These are phyloP conservation scores for Pseudognaphalium luteoalbum DNA, from an alignment of 129 eudicot genomes.

Conservation along the genomic window DNA sequence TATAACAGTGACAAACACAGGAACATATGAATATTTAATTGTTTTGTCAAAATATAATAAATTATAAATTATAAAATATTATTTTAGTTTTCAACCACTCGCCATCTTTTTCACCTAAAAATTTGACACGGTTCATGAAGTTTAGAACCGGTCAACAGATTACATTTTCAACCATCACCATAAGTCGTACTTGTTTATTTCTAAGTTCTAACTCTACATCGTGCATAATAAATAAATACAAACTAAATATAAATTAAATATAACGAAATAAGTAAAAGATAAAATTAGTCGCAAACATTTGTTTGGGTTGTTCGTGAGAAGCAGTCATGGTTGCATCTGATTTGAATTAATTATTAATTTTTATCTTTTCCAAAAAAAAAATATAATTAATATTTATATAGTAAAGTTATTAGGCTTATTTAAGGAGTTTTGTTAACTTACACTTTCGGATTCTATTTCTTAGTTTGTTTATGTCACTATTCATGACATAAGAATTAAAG, in stretches of 20 bases:
- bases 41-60: background rate
- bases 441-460: no score
- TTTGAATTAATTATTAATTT: background rate
- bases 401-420: no score
- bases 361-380: no score
- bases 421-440: no score
- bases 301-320: conserved; percentile 14
- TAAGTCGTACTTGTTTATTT: background rate
- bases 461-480: no score
- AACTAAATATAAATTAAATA: background rate
- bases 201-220: background rate
- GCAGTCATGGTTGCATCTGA: background rate
- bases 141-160: background rate
- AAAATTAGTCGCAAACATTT: conserved; percentile 10
- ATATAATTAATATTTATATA: no score
- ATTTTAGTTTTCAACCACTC: background rate
- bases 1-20: no score
- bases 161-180: background rate
- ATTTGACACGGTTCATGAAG: background rate
- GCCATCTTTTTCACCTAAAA: background rate
- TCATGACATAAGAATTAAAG: no score
- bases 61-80: no score
- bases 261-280: background rate
- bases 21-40: no score
- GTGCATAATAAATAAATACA: background rate